A percentile compares a stretch with the other conserved stretches of the same genome.
Conservation (phyloP, 2,329 filamentous ascomycete species). For the Neoascochyta sp. region DNA sequence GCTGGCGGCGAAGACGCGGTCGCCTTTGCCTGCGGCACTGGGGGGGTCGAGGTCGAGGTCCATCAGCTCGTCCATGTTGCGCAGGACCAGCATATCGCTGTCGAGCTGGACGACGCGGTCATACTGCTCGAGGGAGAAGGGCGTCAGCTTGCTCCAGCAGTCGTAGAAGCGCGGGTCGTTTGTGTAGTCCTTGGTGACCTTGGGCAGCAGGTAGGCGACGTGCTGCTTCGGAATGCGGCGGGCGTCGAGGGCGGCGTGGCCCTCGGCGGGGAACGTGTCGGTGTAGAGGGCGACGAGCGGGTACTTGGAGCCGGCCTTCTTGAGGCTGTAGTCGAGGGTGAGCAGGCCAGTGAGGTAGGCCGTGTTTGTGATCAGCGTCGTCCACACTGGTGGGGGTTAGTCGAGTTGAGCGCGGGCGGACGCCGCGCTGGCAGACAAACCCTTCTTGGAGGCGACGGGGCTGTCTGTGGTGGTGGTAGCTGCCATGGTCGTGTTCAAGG, state of each 20-base stretch:
- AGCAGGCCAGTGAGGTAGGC: slow-evolving; percentile 78
- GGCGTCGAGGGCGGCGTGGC: slow-evolving; percentile 64
- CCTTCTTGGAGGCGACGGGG: slow-evolving; percentile 41
- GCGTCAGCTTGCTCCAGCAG: slow-evolving; percentile 82
- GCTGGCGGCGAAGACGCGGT: slow-evolving; percentile 72
- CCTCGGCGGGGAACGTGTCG: slow-evolving; percentile 65
- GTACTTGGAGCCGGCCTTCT: slow-evolving; percentile 62
- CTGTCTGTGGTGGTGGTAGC: neutral
- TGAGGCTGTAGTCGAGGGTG: slow-evolving; percentile 74
- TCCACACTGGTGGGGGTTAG: slow-evolving; percentile 72
- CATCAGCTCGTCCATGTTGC: slow-evolving; percentile 93
- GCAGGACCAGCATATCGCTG: slow-evolving; percentile 78
- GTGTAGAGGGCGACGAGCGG: slow-evolving; percentile 82
- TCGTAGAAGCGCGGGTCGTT: slow-evolving; percentile 83
- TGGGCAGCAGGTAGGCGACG: slow-evolving; percentile 70
- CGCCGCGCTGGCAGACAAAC: too few relatives aligned
- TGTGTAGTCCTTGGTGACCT: slow-evolving; percentile 61
- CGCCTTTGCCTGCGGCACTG: slow-evolving; percentile 50
- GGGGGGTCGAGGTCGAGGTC: slow-evolving; percentile 67
- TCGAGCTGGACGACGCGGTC: slow-evolving; percentile 78
- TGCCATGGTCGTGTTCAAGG: slow-evolving; percentile 1
- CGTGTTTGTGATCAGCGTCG: slow-evolving; percentile 79
- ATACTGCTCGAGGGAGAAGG: slow-evolving; percentile 74
- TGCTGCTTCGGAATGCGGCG: slow-evolving; percentile 67
- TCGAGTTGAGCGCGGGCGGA: too few relatives aligned